Base-by-base conservation (phyloP, 805 yeast genomes). In the Starmerella sirachaensis region DNA sequence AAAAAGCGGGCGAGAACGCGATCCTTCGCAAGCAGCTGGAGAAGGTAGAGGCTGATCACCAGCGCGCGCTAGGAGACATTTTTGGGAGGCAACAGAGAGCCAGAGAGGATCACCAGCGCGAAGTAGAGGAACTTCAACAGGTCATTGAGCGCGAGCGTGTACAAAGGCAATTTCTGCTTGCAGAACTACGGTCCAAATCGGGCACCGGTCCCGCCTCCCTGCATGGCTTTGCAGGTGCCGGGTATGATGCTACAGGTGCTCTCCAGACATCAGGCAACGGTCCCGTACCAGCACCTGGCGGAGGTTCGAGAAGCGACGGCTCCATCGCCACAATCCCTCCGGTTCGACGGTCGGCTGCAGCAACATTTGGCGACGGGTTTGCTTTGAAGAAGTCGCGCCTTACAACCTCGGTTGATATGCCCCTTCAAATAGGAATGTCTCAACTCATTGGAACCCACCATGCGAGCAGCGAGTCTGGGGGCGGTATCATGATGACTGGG, bases 1-100 rank as follows among this genome's bases (percentile, higher is more conserved):
- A 56, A 38, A 52, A 82, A 5, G 71, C 70, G 38, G 96, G 96
- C 2, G 94, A 86, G 52, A 75, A 81, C 25, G 76, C 91, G 11
- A 76, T 85, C 24, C 62, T 86, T 13, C 63, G 93, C 38, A 72
- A 77, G 8, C 82, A 76, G 48, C 59, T 80, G 16, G 59, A 66
- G 16, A 66, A 68, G 14, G 37, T 19, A 17, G 46, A 44, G 9
- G 21, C 50, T 22, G 41, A 40, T 6, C 59, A 58, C 35, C 42
- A 44, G 4, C 45, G 49, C 5, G 57, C 55, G 17, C 45, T 57
- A 4, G 45, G 52, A 5, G 52, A 57, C 18, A 19, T 59, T 9
- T 20, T 46, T 2, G 42, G 40, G 11, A 32, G 40, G 3, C 53
- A 46, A 7, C 48, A 50, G 21, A 37, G 35, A 6, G 45, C 47